Evolutionary conservation across 2,329 filamentous ascomycete species (phyloP).

Genomic region (Eutypa lata): DNA sequence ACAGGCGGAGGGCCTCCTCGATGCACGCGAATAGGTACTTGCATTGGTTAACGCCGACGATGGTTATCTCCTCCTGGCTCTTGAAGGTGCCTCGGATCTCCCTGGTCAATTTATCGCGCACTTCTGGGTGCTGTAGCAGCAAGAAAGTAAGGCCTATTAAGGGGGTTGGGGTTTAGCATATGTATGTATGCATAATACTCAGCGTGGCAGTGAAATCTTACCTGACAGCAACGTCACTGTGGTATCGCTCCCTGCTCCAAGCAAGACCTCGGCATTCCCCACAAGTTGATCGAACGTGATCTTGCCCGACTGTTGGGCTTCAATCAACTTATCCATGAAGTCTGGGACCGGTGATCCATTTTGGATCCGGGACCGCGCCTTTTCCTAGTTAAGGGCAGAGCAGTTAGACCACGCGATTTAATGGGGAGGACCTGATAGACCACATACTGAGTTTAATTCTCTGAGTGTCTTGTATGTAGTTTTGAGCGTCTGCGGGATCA

Average conservation of each 20-base stretch:
- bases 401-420: too few species aligned
- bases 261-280: conserved; percentile 10
- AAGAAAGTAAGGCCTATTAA: conserved; percentile 12
- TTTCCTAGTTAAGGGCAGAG: conserved; percentile 5
- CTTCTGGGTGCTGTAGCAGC: conserved; percentile 20
- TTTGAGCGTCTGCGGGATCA: background rate
- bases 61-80: conserved; percentile 30
- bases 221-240: conserved; percentile 15
- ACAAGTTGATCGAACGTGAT: conserved; percentile 10
- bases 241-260: conserved; percentile 22
- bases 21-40: conserved; percentile 35
- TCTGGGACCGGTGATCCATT: conserved; percentile 9
- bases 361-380: conserved; percentile 11
- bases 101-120: conserved; percentile 24
- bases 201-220: background rate
- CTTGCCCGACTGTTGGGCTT: conserved; percentile 12
- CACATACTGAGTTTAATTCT: too few species aligned
- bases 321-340: conserved; percentile 18
- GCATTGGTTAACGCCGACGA: conserved; percentile 24
- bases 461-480: too few species aligned
- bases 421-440: too few species aligned
- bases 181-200: too few species aligned
- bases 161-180: background rate
- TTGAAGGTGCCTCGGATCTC: conserved; percentile 34
- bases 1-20: conserved; percentile 36